Evolutionary conservation across 2,329 filamentous ascomycete genomes (phyloP).

Genomic region (Claviceps maximensis): DNA sequence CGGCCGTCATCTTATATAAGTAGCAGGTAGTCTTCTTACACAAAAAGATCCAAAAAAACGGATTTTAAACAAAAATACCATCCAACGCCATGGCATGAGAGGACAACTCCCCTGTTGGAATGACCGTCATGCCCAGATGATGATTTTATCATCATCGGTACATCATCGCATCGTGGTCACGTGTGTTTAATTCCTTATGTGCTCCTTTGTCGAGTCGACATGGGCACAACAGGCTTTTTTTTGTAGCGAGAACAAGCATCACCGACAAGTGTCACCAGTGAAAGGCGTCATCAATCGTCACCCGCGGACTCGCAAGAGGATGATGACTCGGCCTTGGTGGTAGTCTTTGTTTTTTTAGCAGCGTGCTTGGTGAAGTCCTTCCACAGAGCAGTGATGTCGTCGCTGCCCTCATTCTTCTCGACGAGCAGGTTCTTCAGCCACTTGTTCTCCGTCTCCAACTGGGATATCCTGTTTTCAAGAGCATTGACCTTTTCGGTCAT

Average conservation of each 20-base stretch:
- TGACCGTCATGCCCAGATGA: not conserved
- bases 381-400: constrained; percentile 36
- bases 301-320: constrained; percentile 7
- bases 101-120: not conserved
- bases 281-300: constrained; percentile 11
- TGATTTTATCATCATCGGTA: not conserved
- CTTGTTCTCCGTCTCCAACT: constrained; percentile 73
- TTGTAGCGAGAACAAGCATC: not conserved
- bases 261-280: too few species aligned
- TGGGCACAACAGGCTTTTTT: not conserved
- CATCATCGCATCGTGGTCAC: constrained; percentile 2
- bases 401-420: constrained; percentile 60
- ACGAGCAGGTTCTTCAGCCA: constrained; percentile 71
- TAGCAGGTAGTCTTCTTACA: too few species aligned
- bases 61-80: not conserved
- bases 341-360: constrained; percentile 17
- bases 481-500: constrained; percentile 65
- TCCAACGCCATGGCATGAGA: not conserved
- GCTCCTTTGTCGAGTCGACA: not conserved
- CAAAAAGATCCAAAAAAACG: too few species aligned
- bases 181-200: not conserved
- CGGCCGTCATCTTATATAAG: too few species aligned
- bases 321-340: constrained; percentile 12
- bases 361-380: constrained; percentile 35
- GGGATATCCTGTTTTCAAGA: constrained; percentile 59